These are phyloP conservation scores for Eucalyptus caleyi DNA, from an alignment of 345 rosid species.

Conservation along the genomic window DNA sequence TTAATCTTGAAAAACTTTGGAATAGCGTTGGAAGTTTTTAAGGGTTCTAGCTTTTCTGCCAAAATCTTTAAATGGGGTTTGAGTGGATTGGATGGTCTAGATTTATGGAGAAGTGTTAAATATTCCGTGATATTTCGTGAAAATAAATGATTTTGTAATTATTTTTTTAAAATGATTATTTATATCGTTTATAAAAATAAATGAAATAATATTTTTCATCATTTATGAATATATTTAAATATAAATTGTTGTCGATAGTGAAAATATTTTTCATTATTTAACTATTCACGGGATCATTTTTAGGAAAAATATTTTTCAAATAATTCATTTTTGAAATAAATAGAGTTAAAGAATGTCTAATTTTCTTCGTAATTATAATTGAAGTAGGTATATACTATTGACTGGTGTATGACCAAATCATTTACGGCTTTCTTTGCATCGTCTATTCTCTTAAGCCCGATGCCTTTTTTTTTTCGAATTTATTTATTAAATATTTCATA, in stretches of 20 bases:
- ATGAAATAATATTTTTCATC: accelerated
- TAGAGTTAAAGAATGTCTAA: accelerated
- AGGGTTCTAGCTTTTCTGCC: neutral
- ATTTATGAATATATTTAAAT: neutral
- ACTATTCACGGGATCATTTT: accelerated
- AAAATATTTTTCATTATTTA: neutral
- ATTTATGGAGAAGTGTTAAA: neutral
- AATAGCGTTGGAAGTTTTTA: neutral
- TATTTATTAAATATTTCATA: neutral
- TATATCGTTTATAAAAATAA: accelerated
- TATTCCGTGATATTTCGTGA: accelerated
- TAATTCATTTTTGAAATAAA: neutral
- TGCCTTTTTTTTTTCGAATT: neutral
- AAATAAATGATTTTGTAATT: neutral
- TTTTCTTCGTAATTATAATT: neutral
- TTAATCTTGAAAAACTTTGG: neutral
- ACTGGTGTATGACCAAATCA: neutral
- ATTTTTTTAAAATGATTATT: neutral
- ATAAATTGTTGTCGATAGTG: accelerated
- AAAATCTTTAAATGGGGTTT: neutral
- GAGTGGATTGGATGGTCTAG: neutral
- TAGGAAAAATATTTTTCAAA: neutral
- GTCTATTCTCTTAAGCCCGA: neutral
- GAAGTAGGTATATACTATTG: neutral
- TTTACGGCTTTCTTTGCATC: neutral